Evolutionary conservation across 129 eudicot genomes (phyloP).

Genomic region (Ambrosia artemisiifolia): DNA sequence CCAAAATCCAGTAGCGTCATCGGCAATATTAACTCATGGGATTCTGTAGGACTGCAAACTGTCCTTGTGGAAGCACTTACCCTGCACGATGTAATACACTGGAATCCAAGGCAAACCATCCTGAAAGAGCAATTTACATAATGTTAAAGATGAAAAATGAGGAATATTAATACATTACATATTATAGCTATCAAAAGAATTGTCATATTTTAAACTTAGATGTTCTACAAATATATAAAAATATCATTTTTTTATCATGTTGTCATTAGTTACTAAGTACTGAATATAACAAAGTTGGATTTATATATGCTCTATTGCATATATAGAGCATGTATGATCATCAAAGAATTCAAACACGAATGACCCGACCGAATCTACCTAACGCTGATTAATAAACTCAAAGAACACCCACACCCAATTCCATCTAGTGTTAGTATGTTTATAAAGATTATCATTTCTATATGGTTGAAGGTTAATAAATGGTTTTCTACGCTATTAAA

Average conservation of each 20-base stretch:
- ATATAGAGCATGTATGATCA: neutral
- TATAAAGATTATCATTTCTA: too few relatives aligned
- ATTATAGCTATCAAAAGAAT: too few relatives aligned
- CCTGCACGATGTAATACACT: conserved; percentile 72
- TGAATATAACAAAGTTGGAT: neutral
- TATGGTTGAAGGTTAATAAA: too few relatives aligned
- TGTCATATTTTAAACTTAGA: neutral
- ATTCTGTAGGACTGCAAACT: conserved; percentile 62
- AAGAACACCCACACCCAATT: too few relatives aligned
- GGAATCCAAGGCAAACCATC: conserved; percentile 90
- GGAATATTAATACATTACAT: too few relatives aligned
- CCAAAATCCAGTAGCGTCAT: too few relatives aligned
- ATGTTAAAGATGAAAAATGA: neutral
- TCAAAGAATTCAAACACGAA: conserved; percentile 6
- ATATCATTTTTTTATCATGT: neutral
- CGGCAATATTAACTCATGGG: conserved; percentile 78
- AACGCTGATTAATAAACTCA: too few relatives aligned
- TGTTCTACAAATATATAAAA: neutral
- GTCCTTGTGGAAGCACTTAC: conserved; percentile 76
- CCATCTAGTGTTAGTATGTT: too few relatives aligned
- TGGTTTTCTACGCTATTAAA: too few relatives aligned
- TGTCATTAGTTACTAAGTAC: neutral
- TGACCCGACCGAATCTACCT: too few relatives aligned
- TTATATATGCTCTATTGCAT: neutral
- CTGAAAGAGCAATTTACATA: conserved; percentile 33